Evolutionary conservation across 2,329 filamentous ascomycete species (phyloP), one percentile per base, ranked within the genome.

Genomic region (Mycocentrospora acerina): DNA sequence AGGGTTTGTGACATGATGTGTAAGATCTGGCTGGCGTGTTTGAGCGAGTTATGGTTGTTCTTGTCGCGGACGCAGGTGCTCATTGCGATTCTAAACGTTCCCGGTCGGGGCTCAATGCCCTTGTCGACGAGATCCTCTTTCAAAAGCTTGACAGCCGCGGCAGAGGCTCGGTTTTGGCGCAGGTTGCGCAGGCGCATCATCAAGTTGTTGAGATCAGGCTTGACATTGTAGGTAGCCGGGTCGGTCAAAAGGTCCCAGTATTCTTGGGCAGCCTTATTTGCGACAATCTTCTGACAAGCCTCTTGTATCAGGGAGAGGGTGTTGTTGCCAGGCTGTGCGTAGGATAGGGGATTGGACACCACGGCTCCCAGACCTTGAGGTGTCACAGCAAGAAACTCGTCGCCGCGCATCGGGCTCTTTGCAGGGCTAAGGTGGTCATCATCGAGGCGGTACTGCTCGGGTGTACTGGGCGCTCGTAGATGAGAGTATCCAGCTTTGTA

Each of bases 241-340:
- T 66, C 61, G 6, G 84, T 86, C 40, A 96, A 71, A 5, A 84
- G 60, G 13, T 84, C 72, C 90, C 90, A 97, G 67, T 96, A 97
- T 22, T 76, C 76, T 35, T 78, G 68, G n/a, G 82, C 86, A n/a
- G 79, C 68, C 11, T 77, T 75, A 7, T 80, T 79, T 35, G 79
- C 75, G 35, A 79, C 77, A 22, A 83, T 76, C 22, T 79, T 75
- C 10, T 76, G 69, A 35, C 88, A 79, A 6, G 83, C 77, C 30
- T 80, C 72, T 28, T 95, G 66, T 14, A 94, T 60, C 29, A 94
- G 66, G 1, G 85, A 85, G 2, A 98, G 76, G 1, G 74, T 78
- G 43, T 73, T 73, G 44, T 76, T 78, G n/a, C 69, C 67, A 1
- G 79, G 74, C 11, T 53, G 59, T 8, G 75, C 70, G 48, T 73